Evolutionary conservation across 139 green algal species (phyloP), one percentile per base, ranked within the genome.

Genomic region (Chlorella vulgaris): DNA sequence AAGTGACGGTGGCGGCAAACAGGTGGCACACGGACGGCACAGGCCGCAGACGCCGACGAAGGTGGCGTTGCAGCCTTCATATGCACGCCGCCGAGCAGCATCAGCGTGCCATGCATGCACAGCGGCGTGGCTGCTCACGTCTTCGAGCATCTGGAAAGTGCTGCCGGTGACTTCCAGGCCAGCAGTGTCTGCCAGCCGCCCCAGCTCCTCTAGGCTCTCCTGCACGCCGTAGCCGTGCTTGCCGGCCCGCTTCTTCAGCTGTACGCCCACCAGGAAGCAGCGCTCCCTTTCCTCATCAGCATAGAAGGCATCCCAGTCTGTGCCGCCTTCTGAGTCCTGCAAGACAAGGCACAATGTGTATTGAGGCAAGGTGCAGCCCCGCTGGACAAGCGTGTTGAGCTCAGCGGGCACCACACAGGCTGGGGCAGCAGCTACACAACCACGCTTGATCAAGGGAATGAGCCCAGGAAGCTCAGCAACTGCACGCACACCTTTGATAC

Each of bases 141-240:
- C 50, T 1, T 96, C 89, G 65, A 99, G 83, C 38, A 88, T 35
- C 79, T 99, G 96, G 63, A 91, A 91, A 1, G 89, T 94, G 60
- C 60, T 80, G 55, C 94, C 95, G n/a, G 97, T 92, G 39, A 99
- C 94, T 83, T 92, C 85, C 0, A 98, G 87, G 0, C 96, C 96
- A 7, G 96, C 96, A 22, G 96, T 96, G 33, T 97, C 89, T 38
- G 55, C 55, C 22, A 65, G 55, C 18, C 55, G 55, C 18, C 18
- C 15, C 55, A 65, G 22, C 90, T 99, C 96, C 42, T 94, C 90
- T 39, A 99, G 76, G 0, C 90, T 96, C 67, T 98, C 96, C 0
- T 94, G 62, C 0, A 97, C 85, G 29, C 68, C 86, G 85, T 95
- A 96, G 6, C 68, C 80, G 33, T 83, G 66, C 77, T 58, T 69